phyloP scores from a whole-genome alignment of 345 rosid species.

The Cardamine chenopodiifolia region DNA sequence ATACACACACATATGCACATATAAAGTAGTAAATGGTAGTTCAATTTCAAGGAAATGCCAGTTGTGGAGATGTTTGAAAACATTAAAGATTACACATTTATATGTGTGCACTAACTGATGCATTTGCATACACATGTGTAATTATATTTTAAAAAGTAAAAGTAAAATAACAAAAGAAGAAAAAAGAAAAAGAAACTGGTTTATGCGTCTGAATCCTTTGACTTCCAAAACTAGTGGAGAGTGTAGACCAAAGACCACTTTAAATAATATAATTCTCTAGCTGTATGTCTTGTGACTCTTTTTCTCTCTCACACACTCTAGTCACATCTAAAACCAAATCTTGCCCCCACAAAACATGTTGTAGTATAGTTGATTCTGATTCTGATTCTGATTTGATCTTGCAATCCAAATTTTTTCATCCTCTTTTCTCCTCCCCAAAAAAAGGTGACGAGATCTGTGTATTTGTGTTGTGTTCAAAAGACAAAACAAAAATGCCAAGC shows the following conservation, averaged over 20 bases:
- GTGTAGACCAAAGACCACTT: slow-evolving; percentile 38
- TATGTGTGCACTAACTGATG: slow-evolving; percentile 29
- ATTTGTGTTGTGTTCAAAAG: slow-evolving; percentile 23
- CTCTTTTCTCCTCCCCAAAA: not conserved
- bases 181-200: not conserved
- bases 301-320: slow-evolving; percentile 25
- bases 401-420: slow-evolving; percentile 24
- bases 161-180: not conserved
- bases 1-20: not conserved
- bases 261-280: slow-evolving; percentile 24
- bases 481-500: slow-evolving; percentile 4
- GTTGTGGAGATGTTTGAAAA: slow-evolving; percentile 32
- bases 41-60: slow-evolving; percentile 28
- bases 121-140: slow-evolving; percentile 29
- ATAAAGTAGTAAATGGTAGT: slow-evolving; percentile 13
- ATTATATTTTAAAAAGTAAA: not conserved
- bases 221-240: slow-evolving; percentile 44
- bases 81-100: slow-evolving; percentile 22
- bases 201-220: slow-evolving; percentile 42
- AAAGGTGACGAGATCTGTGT: slow-evolving; percentile 11
- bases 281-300: slow-evolving; percentile 43
- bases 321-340: slow-evolving; percentile 38
- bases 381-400: slow-evolving; percentile 31
- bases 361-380: slow-evolving; percentile 23
- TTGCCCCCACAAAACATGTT: slow-evolving; percentile 35